Evolutionary conservation across 768 basidiomycete genomes (phyloP).

Genomic region (Boletus rufocinnamomeus): DNA sequence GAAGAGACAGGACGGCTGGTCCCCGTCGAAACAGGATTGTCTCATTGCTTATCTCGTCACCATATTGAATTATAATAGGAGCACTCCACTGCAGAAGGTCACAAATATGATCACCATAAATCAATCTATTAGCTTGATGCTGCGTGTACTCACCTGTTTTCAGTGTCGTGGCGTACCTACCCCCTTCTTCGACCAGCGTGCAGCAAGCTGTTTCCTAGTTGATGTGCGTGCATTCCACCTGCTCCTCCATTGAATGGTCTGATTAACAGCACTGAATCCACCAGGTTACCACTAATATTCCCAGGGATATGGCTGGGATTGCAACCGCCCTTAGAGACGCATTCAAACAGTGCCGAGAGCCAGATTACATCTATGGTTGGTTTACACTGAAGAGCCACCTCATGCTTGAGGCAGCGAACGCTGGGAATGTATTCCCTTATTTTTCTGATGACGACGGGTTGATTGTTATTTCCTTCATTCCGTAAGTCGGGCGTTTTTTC

Average conservation of each 20-base stretch:
- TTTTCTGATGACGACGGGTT: constrained; percentile 8
- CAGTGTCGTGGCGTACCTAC: constrained; percentile 21
- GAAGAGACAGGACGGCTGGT: not conserved
- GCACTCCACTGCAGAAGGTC: constrained; percentile 15
- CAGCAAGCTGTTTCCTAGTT: constrained; percentile 20
- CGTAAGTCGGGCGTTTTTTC: constrained; percentile 5
- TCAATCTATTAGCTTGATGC: not conserved
- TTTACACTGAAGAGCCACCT: constrained; percentile 8
- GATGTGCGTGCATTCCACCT: constrained; percentile 12
- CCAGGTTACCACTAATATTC: constrained; percentile 13
- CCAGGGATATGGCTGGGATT: constrained; percentile 19
- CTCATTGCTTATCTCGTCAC: constrained; percentile 30
- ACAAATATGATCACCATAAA: constrained; percentile 31
- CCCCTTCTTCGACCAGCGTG: constrained; percentile 11
- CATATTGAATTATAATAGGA: constrained; percentile 20
- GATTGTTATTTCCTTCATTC: constrained; percentile 18
- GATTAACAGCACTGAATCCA: not conserved
- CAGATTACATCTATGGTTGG: constrained; percentile 14
- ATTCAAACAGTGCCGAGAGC: constrained; percentile 10
- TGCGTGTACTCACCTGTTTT: not conserved
- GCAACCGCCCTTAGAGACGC: constrained; percentile 19
- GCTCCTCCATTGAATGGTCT: not conserved
- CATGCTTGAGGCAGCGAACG: constrained; percentile 19
- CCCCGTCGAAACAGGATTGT: constrained; percentile 30
- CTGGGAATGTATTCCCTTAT: constrained; percentile 8